Evolutionary conservation across 352 stramenopile species (phyloP), one percentile per base, ranked within the genome.

Genomic region (Phytophthora crassamura): DNA sequence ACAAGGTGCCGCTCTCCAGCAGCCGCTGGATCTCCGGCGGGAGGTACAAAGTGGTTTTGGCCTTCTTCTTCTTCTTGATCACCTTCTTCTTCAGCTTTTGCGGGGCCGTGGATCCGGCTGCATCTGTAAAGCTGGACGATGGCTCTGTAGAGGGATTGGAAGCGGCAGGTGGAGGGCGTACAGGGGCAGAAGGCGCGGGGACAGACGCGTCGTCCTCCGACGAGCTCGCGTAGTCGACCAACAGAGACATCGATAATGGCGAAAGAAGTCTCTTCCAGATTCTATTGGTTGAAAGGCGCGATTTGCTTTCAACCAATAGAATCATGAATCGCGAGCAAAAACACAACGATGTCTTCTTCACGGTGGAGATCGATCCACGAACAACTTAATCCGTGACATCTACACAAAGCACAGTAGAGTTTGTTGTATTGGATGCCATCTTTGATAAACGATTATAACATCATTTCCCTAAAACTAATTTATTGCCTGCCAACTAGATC

Each of bases 181-280:
- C 12, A 38, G 62, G 30, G 42, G 16, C 4, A 25, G 11, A 12
- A n/a, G 32, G 7, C 16, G 4, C 12, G 51, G 33, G 4, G 51
- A 25, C 22, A 25, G 22, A 25, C 22, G 22, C 53, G 15, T 88
- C 80, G 39, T 86, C 77, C 40, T 84, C 75, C 2, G 80, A 89
- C 0, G 80, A 86, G 55, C 75, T 87, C 40, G 72, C 74, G 70
- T 88, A 88, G 66, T 88, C 80, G 41, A 86, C 64, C 16, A 87
- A 47, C 22, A 86, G 65, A 58, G 77, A 82, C 80, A 86, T 88
- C 32, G 18, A 10, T 9, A 46, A 30, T 30, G 40, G n/a, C 7
- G 16, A 46, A 46, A 46, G 38, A 10, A 46, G 14, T 14, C 30
- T 56, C n/a, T 55, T 36, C 33, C 45, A 15, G 18, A 34, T 38